Evolutionary conservation across 768 basidiomycete species (phyloP).

Genomic region (Phylloporus arenicola): DNA sequence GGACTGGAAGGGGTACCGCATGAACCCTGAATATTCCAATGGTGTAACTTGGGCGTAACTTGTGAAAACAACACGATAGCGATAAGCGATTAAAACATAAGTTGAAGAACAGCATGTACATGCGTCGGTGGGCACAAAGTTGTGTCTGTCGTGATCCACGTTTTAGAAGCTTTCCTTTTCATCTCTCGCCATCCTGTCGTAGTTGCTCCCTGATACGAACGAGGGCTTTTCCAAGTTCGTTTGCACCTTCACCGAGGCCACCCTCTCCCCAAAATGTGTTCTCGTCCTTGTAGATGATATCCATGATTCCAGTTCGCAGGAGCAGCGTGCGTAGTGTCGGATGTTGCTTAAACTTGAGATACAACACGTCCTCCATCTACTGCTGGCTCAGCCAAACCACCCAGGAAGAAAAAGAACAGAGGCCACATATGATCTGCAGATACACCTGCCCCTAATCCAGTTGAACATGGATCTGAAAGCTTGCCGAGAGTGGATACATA

Average conservation of each 20-base stretch:
- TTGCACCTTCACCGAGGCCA: conserved; percentile 42
- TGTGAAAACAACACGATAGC: background rate
- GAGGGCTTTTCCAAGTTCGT: conserved; percentile 61
- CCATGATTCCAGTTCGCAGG: conserved; percentile 36
- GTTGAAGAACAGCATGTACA: background rate
- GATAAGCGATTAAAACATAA: background rate
- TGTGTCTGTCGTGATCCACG: background rate
- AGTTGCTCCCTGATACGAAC: conserved; percentile 49
- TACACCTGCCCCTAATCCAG: conserved; percentile 54
- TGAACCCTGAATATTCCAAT: no score
- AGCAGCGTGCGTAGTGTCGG: conserved; percentile 46
- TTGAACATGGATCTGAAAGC: conserved; percentile 35
- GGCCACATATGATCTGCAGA: conserved; percentile 41
- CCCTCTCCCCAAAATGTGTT: conserved; percentile 72
- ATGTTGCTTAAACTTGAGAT: conserved; percentile 69
- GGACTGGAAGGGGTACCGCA: no score
- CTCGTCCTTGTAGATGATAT: conserved; percentile 49
- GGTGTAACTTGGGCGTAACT: no score
- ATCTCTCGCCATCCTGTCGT: conserved; percentile 24
- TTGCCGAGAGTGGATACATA: conserved; percentile 33
- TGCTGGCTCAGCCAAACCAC: background rate
- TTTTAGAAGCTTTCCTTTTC: background rate
- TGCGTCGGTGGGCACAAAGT: background rate
- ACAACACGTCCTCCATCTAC: conserved; percentile 66
- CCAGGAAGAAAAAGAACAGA: background rate